Evolutionary conservation across 352 stramenopile genomes (phyloP), one percentile per base, ranked within the genome.

Genomic region (Phytopythium mirpurense): DNA sequence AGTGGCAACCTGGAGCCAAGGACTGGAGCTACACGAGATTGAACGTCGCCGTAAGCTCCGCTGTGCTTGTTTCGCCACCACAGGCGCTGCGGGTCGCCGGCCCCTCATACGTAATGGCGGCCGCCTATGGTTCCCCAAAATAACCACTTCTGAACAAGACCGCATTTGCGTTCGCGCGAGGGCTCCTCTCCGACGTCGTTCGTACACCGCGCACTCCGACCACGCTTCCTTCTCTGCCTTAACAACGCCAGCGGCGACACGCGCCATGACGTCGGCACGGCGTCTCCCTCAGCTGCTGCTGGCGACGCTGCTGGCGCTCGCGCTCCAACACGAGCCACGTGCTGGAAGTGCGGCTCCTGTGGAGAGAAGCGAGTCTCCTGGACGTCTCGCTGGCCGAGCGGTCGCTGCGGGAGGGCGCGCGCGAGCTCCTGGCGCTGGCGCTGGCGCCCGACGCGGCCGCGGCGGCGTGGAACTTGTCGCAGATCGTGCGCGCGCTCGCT

Each of bases 21-120:
- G n/a, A n/a, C n/a, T n/a, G n/a, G n/a, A n/a, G n/a, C n/a, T 23
- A 49, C 5, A 54, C 21, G 16, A 54, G 32, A 35, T 26, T 21
- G 34, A 54, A 54, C 15, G 48, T 24, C 48, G n/a, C 48, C 19
- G 48, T 45, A 5, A 54, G 34, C 34, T 54, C 29, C 32, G 48
- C 35, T n/a, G 29, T 36, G 9, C 14, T 6, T 24, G 15, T 36
- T 9, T 0, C 24, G 43, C 43, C 26, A 36, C 43, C 43, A 36
- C 43, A 49, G 35, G 21, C 43, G 43, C 23, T 36, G 43, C 24
- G 4, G 16, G n/a, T 24, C 43, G 18, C 5, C 43, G 24, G 2
- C 14, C 5, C 26, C 5, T 35, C 23, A 35, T 36, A 21, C 24
- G 5, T n/a, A n/a, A n/a, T n/a, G n/a, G n/a, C n/a, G n/a, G n/a